Base-by-base conservation (phyloP, 805 yeast species). In the Myxozyma vanderwaltii region DNA sequence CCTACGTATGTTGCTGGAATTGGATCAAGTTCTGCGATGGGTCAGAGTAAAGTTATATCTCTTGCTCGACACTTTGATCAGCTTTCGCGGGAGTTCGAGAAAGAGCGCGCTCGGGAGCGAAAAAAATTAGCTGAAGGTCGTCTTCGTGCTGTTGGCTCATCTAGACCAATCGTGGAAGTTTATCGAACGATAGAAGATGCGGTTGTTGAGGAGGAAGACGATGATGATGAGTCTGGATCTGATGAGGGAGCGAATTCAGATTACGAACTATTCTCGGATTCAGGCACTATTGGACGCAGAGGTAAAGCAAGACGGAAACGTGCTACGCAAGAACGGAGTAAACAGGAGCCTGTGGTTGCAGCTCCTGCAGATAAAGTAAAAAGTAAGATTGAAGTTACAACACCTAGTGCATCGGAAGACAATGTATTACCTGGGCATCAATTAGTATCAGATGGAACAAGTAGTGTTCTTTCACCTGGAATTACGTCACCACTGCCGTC, bases 141-240 rank as follows among this genome's bases (percentile, higher is more conserved):
- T 66, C 83, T 47, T 41, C 61, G 56, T 21, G 67, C 94, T 5
- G 82, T 89, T 51, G 83, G 84, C 24, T 81, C 85, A 1, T 84
- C 94, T 0, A 85, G 82, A 59, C 98, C 99, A 0, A 86, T 89
- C 56, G 97, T 91, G 23, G 97, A 91, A 67, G 87, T 94, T 4
- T 94, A 88, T 70, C 85, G 89, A 65, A 86, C 89, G 68, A 94
- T 89, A 12, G 85, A 86, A 60, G 97, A 91, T 74, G 97, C 95
- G 0, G 94, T 90, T 5, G 87, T 82, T 56, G 84, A 80, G 57
- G 77, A 77, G 17, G 72, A 69, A 27, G 58, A 54, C 2, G 40
- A 52, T 12, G 59, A 48, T 10, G 47, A 54, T 13, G 41, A 41
- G 13, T 35, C 38, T 10, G 10, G 15, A 12, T 63, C 59, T 2